Evolutionary conservation across 257 asterid genomes (phyloP).

Genomic region (Schizonepeta tenuifolia): DNA sequence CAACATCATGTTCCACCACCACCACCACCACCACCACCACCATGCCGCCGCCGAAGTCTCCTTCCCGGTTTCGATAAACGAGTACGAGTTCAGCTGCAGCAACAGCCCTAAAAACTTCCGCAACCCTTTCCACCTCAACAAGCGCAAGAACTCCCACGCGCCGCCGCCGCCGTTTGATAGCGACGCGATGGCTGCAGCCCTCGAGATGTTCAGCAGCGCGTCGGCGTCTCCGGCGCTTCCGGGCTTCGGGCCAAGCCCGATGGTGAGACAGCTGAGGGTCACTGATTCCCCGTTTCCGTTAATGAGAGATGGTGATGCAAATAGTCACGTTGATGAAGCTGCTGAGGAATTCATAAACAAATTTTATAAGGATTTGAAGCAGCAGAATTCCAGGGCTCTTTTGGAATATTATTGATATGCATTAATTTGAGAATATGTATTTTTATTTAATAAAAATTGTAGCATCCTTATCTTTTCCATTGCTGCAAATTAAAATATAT

Average conservation of each 20-base stretch:
- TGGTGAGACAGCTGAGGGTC: slow-evolving; percentile 64
- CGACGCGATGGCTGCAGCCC: slow-evolving; percentile 38
- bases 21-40: slow-evolving; percentile 34
- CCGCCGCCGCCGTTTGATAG: slow-evolving; percentile 20
- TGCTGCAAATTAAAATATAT: no score
- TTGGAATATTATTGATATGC: slow-evolving; percentile 16
- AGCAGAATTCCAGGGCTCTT: slow-evolving; percentile 35
- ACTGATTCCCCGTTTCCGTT: slow-evolving; percentile 64
- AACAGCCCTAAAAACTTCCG: slow-evolving; percentile 37
- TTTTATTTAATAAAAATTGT: not conserved
- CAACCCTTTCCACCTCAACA: slow-evolving; percentile 37
- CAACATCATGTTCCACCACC: slow-evolving; percentile 70
- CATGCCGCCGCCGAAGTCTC: slow-evolving; percentile 6
- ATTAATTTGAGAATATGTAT: not conserved
- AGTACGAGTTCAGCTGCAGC: slow-evolving; percentile 50
- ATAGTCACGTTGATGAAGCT: slow-evolving; percentile 49
- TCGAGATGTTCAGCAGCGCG: slow-evolving; percentile 45
- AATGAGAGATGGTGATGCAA: slow-evolving; percentile 39
- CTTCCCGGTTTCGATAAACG: slow-evolving; percentile 27
- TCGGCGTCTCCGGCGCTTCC: slow-evolving; percentile 64
- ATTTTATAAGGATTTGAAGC: slow-evolving; percentile 53
- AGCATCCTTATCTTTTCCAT: not conserved
- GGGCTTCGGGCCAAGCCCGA: slow-evolving; percentile 72
- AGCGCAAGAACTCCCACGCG: slow-evolving; percentile 35
- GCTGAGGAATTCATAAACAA: slow-evolving; percentile 57